Percentiles rank a stretch among this genome's conserved stretches.
Evolutionary conservation across 768 basidiomycete species (phyloP).

Genomic region (Suillus discolor): DNA sequence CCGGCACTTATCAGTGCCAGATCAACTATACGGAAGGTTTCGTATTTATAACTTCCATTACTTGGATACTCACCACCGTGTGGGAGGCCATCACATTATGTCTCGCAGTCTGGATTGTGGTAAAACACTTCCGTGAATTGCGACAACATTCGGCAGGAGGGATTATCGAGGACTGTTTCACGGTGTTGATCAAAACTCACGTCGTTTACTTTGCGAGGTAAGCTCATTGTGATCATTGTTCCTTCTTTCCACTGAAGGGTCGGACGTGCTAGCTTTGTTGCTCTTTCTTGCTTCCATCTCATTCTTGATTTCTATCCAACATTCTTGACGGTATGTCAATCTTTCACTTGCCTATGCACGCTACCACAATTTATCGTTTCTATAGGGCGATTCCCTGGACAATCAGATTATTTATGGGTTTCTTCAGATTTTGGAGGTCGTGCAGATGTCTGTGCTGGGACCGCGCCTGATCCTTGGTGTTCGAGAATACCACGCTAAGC

Average conservation of each 20-base stretch:
- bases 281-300: not conserved
- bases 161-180: not conserved
- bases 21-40: too few species aligned
- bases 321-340: not conserved
- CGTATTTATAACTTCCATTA: too few species aligned
- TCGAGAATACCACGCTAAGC: not conserved
- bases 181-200: not conserved
- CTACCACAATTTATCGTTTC: not conserved
- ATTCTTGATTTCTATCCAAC: too few species aligned
- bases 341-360: not conserved
- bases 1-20: not conserved
- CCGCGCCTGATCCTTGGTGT: not conserved
- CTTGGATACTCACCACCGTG: not conserved
- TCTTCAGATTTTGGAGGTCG: not conserved
- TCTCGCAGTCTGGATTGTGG: not conserved
- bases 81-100: not conserved
- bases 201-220: too few species aligned
- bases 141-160: not conserved
- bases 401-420: rapidly evolving
- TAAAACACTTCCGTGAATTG: not conserved
- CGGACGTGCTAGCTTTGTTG: not conserved
- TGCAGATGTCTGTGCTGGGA: not conserved
- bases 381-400: not conserved
- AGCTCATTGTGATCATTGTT: too few species aligned
- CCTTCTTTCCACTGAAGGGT: not conserved